Percentiles rank a stretch among this genome's conserved stretches.
phyloP scores from a whole-genome alignment of 2,329 filamentous ascomycete genomes.

The Colletotrichum brevisporum region DNA sequence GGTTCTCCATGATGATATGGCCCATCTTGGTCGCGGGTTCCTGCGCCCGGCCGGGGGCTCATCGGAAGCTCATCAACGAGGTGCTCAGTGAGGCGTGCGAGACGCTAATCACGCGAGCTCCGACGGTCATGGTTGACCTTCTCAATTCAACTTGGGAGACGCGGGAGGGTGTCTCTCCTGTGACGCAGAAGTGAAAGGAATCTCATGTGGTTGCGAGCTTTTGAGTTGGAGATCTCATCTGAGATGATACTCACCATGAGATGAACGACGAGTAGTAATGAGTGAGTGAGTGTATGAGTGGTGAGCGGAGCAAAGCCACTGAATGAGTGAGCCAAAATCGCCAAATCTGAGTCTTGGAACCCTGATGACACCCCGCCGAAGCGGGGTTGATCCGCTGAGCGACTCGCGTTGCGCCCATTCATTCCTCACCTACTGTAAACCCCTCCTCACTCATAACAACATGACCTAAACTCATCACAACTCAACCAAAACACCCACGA shows the following conservation, averaged over 20 bases:
- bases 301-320: too few relatives aligned
- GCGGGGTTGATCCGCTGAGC: slow-evolving; percentile 1
- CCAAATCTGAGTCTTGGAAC: neutral
- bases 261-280: too few relatives aligned
- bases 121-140: neutral
- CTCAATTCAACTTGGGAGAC: neutral
- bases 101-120: neutral
- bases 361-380: neutral
- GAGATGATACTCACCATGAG: too few relatives aligned
- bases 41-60: neutral
- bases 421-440: neutral
- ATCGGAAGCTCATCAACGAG: slow-evolving; percentile 6
- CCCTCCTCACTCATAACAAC: neutral
- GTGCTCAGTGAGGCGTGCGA: neutral
- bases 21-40: slow-evolving; percentile 7
- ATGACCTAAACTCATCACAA: too few relatives aligned
- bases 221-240: too few relatives aligned
- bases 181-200: too few relatives aligned
- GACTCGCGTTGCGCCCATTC: neutral
- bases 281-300: too few relatives aligned
- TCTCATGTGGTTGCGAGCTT: neutral
- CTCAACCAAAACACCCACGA: too few relatives aligned
- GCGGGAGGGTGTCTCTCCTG: too few relatives aligned
- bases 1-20: slow-evolving; percentile 14
- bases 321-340: neutral